A percentile compares a stretch with the other conserved stretches of the same genome.
Evolutionary conservation across 1,284 basidiomycete species (phyloP).

Genomic region (Leccinum subrobustum): DNA sequence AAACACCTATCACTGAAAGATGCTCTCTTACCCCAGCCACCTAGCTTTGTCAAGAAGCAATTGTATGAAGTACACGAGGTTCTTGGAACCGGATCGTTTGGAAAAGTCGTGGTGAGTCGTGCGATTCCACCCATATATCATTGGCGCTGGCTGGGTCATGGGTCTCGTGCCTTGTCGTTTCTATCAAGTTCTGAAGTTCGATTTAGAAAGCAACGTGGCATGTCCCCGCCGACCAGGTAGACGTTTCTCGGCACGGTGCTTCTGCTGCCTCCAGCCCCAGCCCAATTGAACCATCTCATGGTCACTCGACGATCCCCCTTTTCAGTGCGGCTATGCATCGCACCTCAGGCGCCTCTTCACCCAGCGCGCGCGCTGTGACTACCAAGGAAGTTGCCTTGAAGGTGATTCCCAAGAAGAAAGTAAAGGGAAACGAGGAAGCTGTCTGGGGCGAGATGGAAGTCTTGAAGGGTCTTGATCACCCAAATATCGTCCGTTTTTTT

Average conservation of each 20-base stretch:
- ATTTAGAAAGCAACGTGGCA: slow-evolving; percentile 67
- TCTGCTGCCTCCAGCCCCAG: slow-evolving; percentile 34
- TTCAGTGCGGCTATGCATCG: slow-evolving; percentile 25
- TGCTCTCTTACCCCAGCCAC: slow-evolving; percentile 71
- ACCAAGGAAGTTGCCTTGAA: slow-evolving; percentile 83
- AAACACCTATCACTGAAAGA: slow-evolving; percentile 42
- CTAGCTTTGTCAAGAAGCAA: slow-evolving; percentile 84
- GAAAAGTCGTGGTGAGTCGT: slow-evolving; percentile 76
- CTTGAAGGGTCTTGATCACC: slow-evolving; percentile 81
- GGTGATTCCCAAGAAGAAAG: slow-evolving; percentile 88
- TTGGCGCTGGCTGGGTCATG: slow-evolving; percentile 1
- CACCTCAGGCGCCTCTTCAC: slow-evolving; percentile 27
- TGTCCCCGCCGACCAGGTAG: slow-evolving; percentile 58
- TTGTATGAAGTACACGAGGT: slow-evolving; percentile 71
- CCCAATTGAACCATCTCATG: slow-evolving; percentile 8
- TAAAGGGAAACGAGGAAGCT: slow-evolving; percentile 82
- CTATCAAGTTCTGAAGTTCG: not conserved
- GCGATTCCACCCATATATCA: not conserved
- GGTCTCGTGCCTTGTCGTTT: not conserved
- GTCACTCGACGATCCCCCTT: slow-evolving; percentile 27
- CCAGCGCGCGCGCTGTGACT: slow-evolving; percentile 28
- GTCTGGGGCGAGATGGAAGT: slow-evolving; percentile 93
- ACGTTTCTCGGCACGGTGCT: slow-evolving; percentile 58
- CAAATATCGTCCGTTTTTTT: slow-evolving; percentile 72
- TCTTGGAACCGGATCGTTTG: slow-evolving; percentile 82